Conservation (phyloP, 257 asterid species). For the Ballota nigra region DNA sequence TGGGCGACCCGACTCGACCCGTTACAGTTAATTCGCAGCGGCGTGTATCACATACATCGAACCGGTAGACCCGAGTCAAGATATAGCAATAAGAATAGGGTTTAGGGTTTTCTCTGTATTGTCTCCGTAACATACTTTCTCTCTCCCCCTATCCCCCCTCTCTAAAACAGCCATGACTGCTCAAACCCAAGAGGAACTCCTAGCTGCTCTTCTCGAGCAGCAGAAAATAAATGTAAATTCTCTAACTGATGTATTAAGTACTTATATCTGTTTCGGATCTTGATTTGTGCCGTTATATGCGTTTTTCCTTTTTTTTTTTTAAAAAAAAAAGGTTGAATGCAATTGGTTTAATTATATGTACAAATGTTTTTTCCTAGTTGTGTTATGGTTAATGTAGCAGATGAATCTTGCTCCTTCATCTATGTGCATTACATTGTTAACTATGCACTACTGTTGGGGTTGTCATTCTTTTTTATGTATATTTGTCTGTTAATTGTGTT, state of each 20-base stretch:
- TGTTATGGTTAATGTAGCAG: neutral
- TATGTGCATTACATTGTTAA: neutral
- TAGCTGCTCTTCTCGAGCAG: constrained; percentile 38
- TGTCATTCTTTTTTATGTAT: neutral
- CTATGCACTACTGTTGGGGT: neutral
- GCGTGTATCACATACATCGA: no score
- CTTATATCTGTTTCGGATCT: neutral
- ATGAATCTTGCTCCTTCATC: neutral
- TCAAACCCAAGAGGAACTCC: constrained; percentile 37
- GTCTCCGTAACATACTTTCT: neutral
- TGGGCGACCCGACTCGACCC: neutral
- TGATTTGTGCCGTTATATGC: constrained; percentile 7
- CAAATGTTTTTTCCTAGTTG: neutral
- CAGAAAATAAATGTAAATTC: constrained; percentile 26
- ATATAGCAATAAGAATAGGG: neutral
- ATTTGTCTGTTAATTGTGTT: neutral
- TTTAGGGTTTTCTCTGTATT: constrained; percentile 22
- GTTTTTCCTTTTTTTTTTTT: neutral
- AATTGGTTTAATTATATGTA: neutral
- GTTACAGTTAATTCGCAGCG: neutral
- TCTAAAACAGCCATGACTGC: constrained; percentile 29
- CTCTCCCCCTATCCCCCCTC: neutral
- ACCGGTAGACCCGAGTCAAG: neutral
- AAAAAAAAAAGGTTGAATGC: neutral
- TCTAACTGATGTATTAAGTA: neutral